Conservation (phyloP, 108 stramenopile genomes). For the Cyclostephanos invisitatus region DNA sequence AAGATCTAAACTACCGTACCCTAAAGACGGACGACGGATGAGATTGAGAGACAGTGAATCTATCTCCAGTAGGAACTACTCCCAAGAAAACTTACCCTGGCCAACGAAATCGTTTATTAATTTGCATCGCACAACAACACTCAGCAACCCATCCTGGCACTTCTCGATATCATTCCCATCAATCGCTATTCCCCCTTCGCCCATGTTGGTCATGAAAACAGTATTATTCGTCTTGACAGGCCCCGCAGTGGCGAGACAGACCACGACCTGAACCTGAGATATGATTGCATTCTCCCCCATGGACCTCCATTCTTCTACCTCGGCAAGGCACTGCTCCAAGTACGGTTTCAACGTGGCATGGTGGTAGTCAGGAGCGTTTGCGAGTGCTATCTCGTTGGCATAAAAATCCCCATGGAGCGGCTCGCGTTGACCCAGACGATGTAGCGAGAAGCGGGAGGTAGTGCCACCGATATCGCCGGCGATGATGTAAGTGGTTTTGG, state of each 20-base stretch:
- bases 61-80: neutral
- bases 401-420: constrained; percentile 58
- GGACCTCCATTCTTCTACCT: constrained; percentile 39
- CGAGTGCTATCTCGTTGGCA: constrained; percentile 57
- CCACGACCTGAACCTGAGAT: constrained; percentile 52
- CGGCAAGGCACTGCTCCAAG: constrained; percentile 63
- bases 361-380: constrained; percentile 45
- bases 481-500: constrained; percentile 55
- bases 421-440: constrained; percentile 43
- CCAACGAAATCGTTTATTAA: constrained; percentile 98
- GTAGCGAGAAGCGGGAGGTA: constrained; percentile 82
- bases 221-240: constrained; percentile 82
- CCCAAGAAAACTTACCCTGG: constrained; percentile 45
- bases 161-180: constrained; percentile 72
- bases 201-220: constrained; percentile 82
- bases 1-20: constrained; percentile 94
- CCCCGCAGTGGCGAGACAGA: constrained; percentile 92
- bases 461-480: constrained; percentile 94
- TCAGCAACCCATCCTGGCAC: constrained; percentile 34
- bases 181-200: constrained; percentile 51
- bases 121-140: constrained; percentile 57
- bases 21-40: neutral
- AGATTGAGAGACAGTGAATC: neutral
- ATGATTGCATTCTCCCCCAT: constrained; percentile 18
- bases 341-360: constrained; percentile 68